A percentile compares a stretch with the other conserved stretches of the same genome.
Evolutionary conservation across 345 rosid genomes (phyloP).

Genomic region (Viola odorata): DNA sequence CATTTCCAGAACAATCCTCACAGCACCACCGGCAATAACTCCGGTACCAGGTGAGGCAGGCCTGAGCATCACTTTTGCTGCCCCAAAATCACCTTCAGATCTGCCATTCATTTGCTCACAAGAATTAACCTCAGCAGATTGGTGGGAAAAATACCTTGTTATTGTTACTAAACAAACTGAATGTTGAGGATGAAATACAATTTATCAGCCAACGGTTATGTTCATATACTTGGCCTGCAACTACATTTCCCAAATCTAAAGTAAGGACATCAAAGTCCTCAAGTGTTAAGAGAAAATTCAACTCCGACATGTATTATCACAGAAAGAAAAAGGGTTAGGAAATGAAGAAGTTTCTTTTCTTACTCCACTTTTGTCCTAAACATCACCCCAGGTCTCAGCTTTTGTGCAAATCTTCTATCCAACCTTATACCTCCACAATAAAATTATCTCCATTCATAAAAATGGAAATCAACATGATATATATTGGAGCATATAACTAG

Average conservation of each 20-base stretch:
- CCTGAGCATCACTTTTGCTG: constrained; percentile 91
- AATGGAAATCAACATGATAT: background rate
- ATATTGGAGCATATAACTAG: background rate
- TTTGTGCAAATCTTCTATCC: no score
- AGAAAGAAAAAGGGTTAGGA: background rate
- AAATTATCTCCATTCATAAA: background rate
- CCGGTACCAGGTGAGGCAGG: constrained; percentile 93
- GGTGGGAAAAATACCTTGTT: no score
- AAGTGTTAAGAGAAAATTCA: no score
- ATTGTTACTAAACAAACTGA: background rate
- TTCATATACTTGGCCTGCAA: no score
- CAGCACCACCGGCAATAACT: constrained; percentile 91
- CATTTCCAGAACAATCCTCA: constrained; percentile 86
- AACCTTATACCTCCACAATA: background rate
- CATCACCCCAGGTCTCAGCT: no score
- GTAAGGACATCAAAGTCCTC: no score
- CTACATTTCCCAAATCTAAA: no score
- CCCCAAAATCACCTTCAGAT: constrained; percentile 78
- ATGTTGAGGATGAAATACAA: background rate
- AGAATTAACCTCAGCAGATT: background rate
- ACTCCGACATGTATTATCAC: background rate
- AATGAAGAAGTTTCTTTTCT: background rate
- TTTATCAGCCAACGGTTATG: no score
- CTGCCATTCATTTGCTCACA: constrained; percentile 30
- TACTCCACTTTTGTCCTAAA: no score